phyloP scores from a whole-genome alignment of 1,139 yeast genomes.

The Ogataea hybrid region DNA sequence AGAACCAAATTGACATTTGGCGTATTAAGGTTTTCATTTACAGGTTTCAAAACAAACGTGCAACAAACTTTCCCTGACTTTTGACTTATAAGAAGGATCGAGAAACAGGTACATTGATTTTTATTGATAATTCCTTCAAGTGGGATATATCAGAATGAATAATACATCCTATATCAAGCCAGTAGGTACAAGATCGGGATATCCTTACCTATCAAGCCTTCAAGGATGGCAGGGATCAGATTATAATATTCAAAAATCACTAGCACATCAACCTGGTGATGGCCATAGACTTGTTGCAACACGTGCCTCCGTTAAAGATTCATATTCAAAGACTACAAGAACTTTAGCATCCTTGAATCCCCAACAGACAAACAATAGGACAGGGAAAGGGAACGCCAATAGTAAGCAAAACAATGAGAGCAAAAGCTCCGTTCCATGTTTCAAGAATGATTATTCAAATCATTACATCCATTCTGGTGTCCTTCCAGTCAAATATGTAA shows the following conservation, averaged over 20 bases:
- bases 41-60: conserved; percentile 14
- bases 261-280: conserved; percentile 18
- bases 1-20: neutral
- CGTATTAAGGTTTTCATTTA: neutral
- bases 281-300: conserved; percentile 22
- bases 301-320: conserved; percentile 19
- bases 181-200: conserved; percentile 3
- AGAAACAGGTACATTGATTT: neutral
- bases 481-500: conserved; percentile 60
- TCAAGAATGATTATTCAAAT: conserved; percentile 66
- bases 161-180: conserved; percentile 13
- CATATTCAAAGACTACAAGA: conserved; percentile 9
- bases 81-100: conserved; percentile 10
- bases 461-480: conserved; percentile 61
- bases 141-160: conserved; percentile 7
- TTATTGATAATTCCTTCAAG: neutral
- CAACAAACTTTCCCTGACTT: conserved; percentile 6
- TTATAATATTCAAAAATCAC: conserved; percentile 5
- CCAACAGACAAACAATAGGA: conserved; percentile 9
- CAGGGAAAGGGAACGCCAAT: conserved; percentile 4
- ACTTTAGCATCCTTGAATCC: conserved; percentile 9
- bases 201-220: conserved; percentile 3
- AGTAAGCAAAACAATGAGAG: conserved; percentile 8
- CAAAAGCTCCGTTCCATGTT: conserved; percentile 20
- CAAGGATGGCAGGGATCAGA: conserved; percentile 12